Evolutionary conservation across 2,329 filamentous ascomycete genomes (phyloP).

Genomic region (Emergomyces pasteurianus): DNA sequence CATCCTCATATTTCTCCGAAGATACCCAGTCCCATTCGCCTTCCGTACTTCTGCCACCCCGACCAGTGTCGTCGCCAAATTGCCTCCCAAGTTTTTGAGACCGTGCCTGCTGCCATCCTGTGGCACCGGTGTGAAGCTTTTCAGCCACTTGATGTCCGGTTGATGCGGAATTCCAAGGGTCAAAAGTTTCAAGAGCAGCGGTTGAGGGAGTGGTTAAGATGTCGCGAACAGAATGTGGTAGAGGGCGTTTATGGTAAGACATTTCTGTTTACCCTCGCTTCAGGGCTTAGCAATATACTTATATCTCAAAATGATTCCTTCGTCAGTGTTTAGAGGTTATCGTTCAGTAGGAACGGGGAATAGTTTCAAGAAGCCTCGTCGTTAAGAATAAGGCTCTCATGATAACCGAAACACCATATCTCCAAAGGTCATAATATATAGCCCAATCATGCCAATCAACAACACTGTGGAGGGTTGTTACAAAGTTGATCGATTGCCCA

Average conservation of each 20-base stretch:
- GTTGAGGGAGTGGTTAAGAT: constrained; percentile 13
- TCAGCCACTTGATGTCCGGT: constrained; percentile 15
- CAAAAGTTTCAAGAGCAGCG: constrained; percentile 14
- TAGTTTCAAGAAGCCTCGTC: no score
- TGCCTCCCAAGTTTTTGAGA: constrained; percentile 8
- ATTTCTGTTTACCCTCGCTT: constrained; percentile 1
- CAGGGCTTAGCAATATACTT: background rate
- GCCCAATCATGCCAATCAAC: no score
- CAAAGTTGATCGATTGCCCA: background rate
- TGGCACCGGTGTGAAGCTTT: constrained; percentile 8
- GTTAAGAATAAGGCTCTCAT: no score
- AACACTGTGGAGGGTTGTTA: background rate
- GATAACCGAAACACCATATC: no score
- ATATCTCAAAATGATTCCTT: no score
- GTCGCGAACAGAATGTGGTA: constrained; percentile 13
- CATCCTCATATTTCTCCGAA: constrained; percentile 13
- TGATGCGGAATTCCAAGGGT: constrained; percentile 12
- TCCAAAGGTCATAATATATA: no score
- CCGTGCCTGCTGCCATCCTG: constrained; percentile 12
- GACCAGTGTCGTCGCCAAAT: constrained; percentile 7
- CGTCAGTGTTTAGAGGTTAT: no score
- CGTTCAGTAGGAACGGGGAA: no score
- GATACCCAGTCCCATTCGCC: constrained; percentile 40
- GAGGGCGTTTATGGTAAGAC: constrained; percentile 14
- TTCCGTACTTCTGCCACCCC: constrained; percentile 31